Base-by-base conservation (phyloP, 1,284 basidiomycete genomes). In the Irpex rosettiformis region DNA sequence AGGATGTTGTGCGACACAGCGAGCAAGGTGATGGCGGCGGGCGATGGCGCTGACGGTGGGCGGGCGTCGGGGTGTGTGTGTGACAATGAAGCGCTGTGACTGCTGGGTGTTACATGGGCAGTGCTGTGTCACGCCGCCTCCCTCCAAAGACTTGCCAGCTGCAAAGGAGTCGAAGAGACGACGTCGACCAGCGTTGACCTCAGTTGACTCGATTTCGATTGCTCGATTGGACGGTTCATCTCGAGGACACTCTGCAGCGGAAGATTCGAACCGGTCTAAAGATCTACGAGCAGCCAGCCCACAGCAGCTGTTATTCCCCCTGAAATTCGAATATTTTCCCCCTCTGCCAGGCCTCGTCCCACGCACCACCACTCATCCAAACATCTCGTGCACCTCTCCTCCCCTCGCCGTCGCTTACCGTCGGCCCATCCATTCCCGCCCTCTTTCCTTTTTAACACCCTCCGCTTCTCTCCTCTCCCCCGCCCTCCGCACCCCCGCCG, bases 401-500 rank as follows among this genome's bases (percentile, higher is more conserved):
- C 11, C 43, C 43, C 33, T 16, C 33, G 33, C 48, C 48, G 48
- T 51, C 48, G 48, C 48, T 51, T 51, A 25, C 48, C 48, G 24
- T 25, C 48, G 48, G 48, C 11, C 48, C 7, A 25, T 25, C 48
- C 21, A 25, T n/a, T n/a, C 16, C 27, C 48, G 48, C 13, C 48
- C 48, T 24, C 48, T 27, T 51, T n/a, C 48, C 48, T 28, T 51
- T 51, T 45, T 18, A 37, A 37, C 13, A 18, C 13, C 43, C 21
- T n/a, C 43, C 18, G 13, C 10, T 22, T 8, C 16, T 25, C 48
- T 55, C 25, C 25, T 16, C 53, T 24, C 10, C 54, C 40, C 54
- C 54, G 27, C 52, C 29, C 27, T 54, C 28, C 28, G 52, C 57
- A 25, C 51, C 52, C 45, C 45, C 57, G 27, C 57, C 57, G 52